phyloP scores from a whole-genome alignment of 805 yeast species.

The Candida sakaeoensis region DNA sequence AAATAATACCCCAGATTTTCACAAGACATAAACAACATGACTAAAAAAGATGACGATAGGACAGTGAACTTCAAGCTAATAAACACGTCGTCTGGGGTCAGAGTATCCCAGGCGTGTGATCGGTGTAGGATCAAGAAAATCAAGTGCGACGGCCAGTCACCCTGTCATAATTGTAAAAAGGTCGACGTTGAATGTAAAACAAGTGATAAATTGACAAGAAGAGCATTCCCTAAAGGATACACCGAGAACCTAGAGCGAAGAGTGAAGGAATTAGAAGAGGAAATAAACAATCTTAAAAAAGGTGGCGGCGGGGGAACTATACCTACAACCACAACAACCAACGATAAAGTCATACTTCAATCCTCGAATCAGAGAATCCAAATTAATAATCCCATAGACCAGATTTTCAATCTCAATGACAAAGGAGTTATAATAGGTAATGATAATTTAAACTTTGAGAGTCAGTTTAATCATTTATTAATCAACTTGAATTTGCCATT shows the following conservation, averaged over 20 bases:
- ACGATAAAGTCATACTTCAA: constrained; percentile 12
- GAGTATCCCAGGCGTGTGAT: constrained; percentile 81
- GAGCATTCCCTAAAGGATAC: constrained; percentile 79
- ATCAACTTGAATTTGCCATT: constrained; percentile 42
- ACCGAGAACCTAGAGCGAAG: constrained; percentile 70
- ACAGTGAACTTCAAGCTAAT: constrained; percentile 31
- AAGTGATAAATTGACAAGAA: constrained; percentile 67
- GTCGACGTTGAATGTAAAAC: constrained; percentile 68
- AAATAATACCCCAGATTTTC: constrained; percentile 7
- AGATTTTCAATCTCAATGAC: constrained; percentile 39
- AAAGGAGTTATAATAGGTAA: constrained; percentile 44
- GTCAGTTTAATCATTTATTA: constrained; percentile 42
- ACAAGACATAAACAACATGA: constrained; percentile 5
- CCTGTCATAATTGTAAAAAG: constrained; percentile 65
- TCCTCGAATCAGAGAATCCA: constrained; percentile 14
- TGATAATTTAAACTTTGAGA: constrained; percentile 43
- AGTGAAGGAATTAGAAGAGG: constrained; percentile 58
- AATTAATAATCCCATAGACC: constrained; percentile 43
- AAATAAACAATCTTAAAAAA: constrained; percentile 32
- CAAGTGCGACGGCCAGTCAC: constrained; percentile 69
- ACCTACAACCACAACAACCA: constrained; percentile 7
- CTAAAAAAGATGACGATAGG: neutral
- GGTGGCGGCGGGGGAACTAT: too few species aligned
- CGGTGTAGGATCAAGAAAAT: constrained; percentile 74
- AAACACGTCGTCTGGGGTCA: constrained; percentile 33